Base-by-base conservation (phyloP, 202 grass and related monocot species). In the Eragrostis tef region DNA sequence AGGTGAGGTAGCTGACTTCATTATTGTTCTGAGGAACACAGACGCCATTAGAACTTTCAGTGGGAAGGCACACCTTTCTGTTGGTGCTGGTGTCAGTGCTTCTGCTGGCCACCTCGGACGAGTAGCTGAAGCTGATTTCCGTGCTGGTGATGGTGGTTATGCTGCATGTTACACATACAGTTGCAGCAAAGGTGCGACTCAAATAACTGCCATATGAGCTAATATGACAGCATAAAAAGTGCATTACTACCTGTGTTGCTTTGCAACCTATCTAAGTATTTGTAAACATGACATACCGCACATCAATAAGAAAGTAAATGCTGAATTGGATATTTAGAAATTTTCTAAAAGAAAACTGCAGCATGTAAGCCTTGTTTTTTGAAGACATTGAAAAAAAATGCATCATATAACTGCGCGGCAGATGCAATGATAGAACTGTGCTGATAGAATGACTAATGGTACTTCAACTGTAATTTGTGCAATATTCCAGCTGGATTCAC, bases 161-260 rank as follows among this genome's bases (percentile, higher is more conserved):
- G 91, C 91, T 22, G 91, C 89, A 49, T 97, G 89, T 72, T 97
- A 93, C 65, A 91, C 90, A 27, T 97, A 97, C 77, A 97, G 94
- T 57, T 97, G 94, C 51, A 93, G 91, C 82, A 97, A 97, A 89
- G 94, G 91, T 97, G 66, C 67, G 41, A 17, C 67, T 85, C 11
- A 19, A 71, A 70, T 65, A 60, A 58, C 3, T 64, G 12, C 12
- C 2, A 71, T 4, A 29, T 76, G 36, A 64, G 67, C 19, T 60
- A 74, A 24, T 67, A 14, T 27, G 56, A 24, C 21, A n/a, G 45
- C 11, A 64, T 62, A 45, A 45, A 74, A 52, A 16, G 9, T 43
- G 11, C 43, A 64, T 29, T 3, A 25, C 11, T 13, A 16, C 42
- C 3, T 51, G 29, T 62, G 58, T 85, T 71, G 15, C 20, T 71